Conservation (phyloP, 345 rosid species). For the Pugionium dolabratum region DNA sequence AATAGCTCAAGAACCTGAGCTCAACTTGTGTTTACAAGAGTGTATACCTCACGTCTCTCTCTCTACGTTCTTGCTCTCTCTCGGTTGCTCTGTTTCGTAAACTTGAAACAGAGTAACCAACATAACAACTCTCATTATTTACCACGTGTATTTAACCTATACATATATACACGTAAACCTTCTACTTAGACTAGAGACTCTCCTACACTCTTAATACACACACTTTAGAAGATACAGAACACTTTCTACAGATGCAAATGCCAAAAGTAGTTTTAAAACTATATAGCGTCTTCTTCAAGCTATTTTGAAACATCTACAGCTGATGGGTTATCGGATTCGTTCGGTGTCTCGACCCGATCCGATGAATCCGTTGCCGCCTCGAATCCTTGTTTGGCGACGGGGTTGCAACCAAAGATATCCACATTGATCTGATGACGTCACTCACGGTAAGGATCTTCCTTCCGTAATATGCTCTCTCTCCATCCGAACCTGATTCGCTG, state of each 20-base stretch:
- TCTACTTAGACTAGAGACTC: too few relatives aligned
- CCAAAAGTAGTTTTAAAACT: slow-evolving; percentile 62
- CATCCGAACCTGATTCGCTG: slow-evolving; percentile 24
- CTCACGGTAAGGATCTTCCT: slow-evolving; percentile 70
- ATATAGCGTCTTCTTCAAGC: slow-evolving; percentile 64
- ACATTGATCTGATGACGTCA: slow-evolving; percentile 63
- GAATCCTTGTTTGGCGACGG: slow-evolving; percentile 64
- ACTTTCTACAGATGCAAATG: slow-evolving; percentile 51
- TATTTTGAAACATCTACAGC: slow-evolving; percentile 50
- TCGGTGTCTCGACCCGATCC: slow-evolving; percentile 59
- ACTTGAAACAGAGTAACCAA: too few relatives aligned
- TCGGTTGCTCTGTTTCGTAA: too few relatives aligned
- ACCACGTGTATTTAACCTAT: too few relatives aligned
- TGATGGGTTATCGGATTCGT: slow-evolving; percentile 38
- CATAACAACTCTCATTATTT: too few relatives aligned
- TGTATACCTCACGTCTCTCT: too few relatives aligned
- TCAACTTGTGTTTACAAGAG: too few relatives aligned
- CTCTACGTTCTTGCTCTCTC: too few relatives aligned
- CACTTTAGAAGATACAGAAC: too few relatives aligned
- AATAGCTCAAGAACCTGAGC: too few relatives aligned
- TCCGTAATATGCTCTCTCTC: slow-evolving; percentile 51
- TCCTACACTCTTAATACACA: too few relatives aligned
- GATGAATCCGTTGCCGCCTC: slow-evolving; percentile 51
- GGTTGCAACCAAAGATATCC: slow-evolving; percentile 73
- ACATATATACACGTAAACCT: too few relatives aligned